Evolutionary conservation across 805 yeast genomes (phyloP), one percentile per base, ranked within the genome.

Genomic region (Candida qinlingensis): DNA sequence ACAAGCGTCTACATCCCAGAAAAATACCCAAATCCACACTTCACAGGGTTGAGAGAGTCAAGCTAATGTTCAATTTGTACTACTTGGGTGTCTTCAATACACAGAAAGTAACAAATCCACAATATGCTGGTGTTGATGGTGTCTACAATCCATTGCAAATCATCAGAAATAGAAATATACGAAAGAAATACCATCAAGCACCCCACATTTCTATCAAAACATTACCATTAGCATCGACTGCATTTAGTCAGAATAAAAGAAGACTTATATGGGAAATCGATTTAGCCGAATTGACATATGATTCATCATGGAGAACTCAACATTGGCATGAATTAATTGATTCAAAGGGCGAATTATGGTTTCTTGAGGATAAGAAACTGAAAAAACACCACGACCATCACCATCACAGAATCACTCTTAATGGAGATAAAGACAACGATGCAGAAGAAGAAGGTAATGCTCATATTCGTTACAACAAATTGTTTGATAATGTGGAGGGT

Each of bases 91-190:
- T 62, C 9, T 54, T 56, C 31, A 62, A 60, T 27, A 37, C 52
- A 0, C 61, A 55, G 37, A 59, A 51, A 37, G 31, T 42, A 1
- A 44, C 48, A 10, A 48, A 50, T 33, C 51, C 56, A 3, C 47
- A 47, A 39, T 58, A 51, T 41, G 44, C 72, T 2, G 79, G 77
- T 2, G 76, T 85, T 3, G 88, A 82, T 41, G 87, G 84, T 3
- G 75, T 78, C 4, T 89, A 83, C 69, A 89, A 89, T 60, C 96
- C 96, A 4, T 68, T 89, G 40, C 96, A 87, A 64, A 75, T 83
- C n/a, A 79, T 89, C 29, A 69, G 97, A 48, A 85, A 88, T 64
- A 72, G 96, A 49, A 73, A 72, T 55, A 61, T 83, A 4, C 64
- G 87, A 46, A 73, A 75, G 49, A 76, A 75, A 56, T 68, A 76